Evolutionary conservation across 2,329 filamentous ascomycete species (phyloP).

Genomic region (Chrysoporthe deuterocubensis): DNA sequence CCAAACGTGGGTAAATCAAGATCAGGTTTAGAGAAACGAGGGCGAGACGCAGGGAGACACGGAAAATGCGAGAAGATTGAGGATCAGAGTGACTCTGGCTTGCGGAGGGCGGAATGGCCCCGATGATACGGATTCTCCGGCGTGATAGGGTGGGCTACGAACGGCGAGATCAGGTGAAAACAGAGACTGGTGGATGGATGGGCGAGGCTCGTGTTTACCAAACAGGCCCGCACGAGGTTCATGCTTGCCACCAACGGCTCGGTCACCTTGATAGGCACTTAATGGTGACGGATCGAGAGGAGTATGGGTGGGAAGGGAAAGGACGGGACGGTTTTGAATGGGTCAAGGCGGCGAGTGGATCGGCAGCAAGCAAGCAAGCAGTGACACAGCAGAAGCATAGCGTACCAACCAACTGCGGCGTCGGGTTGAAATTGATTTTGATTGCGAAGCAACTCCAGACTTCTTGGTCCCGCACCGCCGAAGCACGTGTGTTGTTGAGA

Average conservation of each 20-base stretch:
- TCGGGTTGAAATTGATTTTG: not conserved
- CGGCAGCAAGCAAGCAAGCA: not conserved
- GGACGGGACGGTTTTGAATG: not conserved
- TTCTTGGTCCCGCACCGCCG: too few relatives aligned
- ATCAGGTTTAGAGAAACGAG: not conserved
- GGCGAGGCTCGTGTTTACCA: too few relatives aligned
- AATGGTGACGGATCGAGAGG: not conserved
- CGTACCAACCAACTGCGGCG: not conserved
- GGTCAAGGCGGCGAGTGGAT: not conserved
- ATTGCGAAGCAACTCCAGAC: too few relatives aligned
- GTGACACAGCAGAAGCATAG: not conserved
- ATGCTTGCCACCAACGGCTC: not conserved
- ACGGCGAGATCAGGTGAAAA: constrained; percentile 1
- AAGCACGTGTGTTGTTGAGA: too few relatives aligned
- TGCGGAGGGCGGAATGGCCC: not conserved
- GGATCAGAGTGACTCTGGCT: not conserved
- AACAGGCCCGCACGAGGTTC: not conserved
- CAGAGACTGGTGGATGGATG: not conserved
- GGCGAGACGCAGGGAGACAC: not conserved
- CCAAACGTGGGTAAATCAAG: not conserved
- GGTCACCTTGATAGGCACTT: not conserved
- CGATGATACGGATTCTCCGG: not conserved
- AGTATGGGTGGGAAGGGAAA: not conserved
- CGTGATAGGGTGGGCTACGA: not conserved
- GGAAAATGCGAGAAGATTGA: not conserved